Evolutionary conservation across 179 eudicot genomes (phyloP).

Genomic region (Beta lomatogona): DNA sequence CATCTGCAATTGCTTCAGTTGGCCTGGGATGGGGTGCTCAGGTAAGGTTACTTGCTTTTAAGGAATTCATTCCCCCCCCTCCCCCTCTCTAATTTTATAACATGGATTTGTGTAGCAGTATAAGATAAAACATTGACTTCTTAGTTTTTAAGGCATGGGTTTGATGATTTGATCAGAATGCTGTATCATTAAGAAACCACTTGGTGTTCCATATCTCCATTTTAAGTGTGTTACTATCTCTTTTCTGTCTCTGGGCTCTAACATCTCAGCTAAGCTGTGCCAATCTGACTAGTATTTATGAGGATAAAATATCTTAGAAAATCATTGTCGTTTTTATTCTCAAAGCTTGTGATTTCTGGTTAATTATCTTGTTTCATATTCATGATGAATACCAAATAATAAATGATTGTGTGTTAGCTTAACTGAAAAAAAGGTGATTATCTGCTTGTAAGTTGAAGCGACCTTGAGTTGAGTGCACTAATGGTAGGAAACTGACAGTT

Average conservation of each 20-base stretch:
- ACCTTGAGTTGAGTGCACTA: background rate
- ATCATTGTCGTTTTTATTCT: background rate
- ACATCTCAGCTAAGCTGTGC: background rate
- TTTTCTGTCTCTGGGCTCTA: background rate
- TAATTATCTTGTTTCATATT: background rate
- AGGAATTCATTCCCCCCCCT: background rate
- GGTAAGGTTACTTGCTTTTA: slow-evolving; percentile 44
- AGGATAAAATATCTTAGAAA: background rate
- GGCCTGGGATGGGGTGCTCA: slow-evolving; percentile 99
- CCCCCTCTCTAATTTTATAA: no score
- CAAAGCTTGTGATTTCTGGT: background rate
- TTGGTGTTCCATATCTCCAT: background rate
- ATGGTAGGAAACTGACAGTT: background rate
- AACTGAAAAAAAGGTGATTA: no score
- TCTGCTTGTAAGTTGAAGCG: background rate
- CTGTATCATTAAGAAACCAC: background rate
- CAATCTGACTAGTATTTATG: background rate
- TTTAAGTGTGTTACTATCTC: background rate
- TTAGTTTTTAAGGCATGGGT: background rate
- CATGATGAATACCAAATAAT: background rate
- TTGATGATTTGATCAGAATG: slow-evolving; percentile 7
- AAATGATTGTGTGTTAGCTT: no score
- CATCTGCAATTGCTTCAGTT: slow-evolving; percentile 86
- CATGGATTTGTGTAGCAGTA: background rate
- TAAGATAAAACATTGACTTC: background rate